phyloP scores from a whole-genome alignment of 441 rosid species.

The Omphalea diandra region DNA sequence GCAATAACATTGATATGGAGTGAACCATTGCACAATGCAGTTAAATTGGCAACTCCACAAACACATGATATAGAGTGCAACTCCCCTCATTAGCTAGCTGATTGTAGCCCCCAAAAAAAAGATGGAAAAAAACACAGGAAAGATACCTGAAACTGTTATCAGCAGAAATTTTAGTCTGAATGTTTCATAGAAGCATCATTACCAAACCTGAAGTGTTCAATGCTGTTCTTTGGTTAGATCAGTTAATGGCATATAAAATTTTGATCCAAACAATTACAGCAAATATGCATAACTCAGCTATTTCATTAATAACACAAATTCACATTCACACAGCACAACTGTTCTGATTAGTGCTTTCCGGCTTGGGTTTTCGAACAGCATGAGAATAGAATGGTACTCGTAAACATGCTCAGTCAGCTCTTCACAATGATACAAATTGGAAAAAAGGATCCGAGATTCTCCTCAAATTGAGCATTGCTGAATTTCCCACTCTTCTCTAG shows the following conservation, averaged over 20 bases:
- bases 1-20: too few relatives aligned
- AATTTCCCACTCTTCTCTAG: conserved; percentile 10
- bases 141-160: neutral
- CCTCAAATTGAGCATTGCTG: conserved; percentile 12
- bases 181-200: neutral
- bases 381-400: conserved; percentile 15
- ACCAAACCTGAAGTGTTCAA: neutral
- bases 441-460: conserved; percentile 4
- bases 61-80: neutral
- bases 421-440: conserved; percentile 29
- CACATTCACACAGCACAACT: conserved; percentile 13
- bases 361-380: conserved; percentile 20
- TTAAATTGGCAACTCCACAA: too few relatives aligned
- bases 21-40: too few relatives aligned
- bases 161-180: neutral
- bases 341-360: conserved; percentile 13
- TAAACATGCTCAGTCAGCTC: conserved; percentile 22
- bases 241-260: neutral
- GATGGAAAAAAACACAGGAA: neutral
- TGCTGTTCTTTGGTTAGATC: neutral
- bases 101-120: too few relatives aligned
- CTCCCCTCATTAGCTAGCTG: too few relatives aligned
- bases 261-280: conserved; percentile 9
- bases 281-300: conserved; percentile 11
- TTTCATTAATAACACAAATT: conserved; percentile 14